Percentiles rank a stretch among this genome's conserved stretches.
These are phyloP conservation scores for Elsinoe batatas DNA, from an alignment of 2,329 filamentous ascomycete species.

Conservation along the genomic window DNA sequence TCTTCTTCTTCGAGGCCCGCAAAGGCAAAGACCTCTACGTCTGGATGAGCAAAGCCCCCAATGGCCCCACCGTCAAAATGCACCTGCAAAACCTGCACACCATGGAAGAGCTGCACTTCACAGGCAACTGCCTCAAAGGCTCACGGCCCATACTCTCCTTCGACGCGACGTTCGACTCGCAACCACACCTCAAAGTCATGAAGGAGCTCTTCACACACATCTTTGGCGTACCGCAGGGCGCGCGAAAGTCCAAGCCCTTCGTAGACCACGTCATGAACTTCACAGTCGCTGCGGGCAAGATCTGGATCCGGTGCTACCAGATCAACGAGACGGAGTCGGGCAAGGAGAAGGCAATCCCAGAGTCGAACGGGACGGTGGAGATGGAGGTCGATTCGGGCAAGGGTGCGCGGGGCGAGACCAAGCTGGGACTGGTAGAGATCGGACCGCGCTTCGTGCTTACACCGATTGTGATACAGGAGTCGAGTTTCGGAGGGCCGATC, in stretches of 20 bases:
- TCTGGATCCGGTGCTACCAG: slow-evolving; percentile 94
- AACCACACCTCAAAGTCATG: slow-evolving; percentile 70
- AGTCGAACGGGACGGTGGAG: slow-evolving; percentile 21
- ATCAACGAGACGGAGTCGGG: slow-evolving; percentile 71
- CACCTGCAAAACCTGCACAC: slow-evolving; percentile 75
- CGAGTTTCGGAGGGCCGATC: slow-evolving; percentile 87
- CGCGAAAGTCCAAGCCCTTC: slow-evolving; percentile 88
- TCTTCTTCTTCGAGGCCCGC: slow-evolving; percentile 88
- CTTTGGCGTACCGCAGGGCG: slow-evolving; percentile 83
- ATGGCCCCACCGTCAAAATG: slow-evolving; percentile 64
- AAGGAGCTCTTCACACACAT: slow-evolving; percentile 84
- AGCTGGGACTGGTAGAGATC: slow-evolving; percentile 81
- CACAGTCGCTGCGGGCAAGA: slow-evolving; percentile 80
- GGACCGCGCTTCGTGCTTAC: slow-evolving; percentile 88
- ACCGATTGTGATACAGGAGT: slow-evolving; percentile 90
- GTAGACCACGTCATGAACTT: slow-evolving; percentile 92
- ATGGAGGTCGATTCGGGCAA: slow-evolving; percentile 33
- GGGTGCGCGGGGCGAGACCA: slow-evolving; percentile 50
- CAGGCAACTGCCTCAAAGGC: slow-evolving; percentile 92
- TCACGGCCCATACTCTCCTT: slow-evolving; percentile 86
- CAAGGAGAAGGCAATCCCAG: slow-evolving; percentile 29
- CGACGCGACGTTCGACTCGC: slow-evolving; percentile 61
- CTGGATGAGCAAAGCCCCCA: slow-evolving; percentile 86
- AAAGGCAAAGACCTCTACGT: slow-evolving; percentile 92
- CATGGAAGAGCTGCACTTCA: slow-evolving; percentile 94